Evolutionary conservation across 2,329 filamentous ascomycete species (phyloP), one percentile per base, ranked within the genome.

Genomic region (Raffaelea arxii): DNA sequence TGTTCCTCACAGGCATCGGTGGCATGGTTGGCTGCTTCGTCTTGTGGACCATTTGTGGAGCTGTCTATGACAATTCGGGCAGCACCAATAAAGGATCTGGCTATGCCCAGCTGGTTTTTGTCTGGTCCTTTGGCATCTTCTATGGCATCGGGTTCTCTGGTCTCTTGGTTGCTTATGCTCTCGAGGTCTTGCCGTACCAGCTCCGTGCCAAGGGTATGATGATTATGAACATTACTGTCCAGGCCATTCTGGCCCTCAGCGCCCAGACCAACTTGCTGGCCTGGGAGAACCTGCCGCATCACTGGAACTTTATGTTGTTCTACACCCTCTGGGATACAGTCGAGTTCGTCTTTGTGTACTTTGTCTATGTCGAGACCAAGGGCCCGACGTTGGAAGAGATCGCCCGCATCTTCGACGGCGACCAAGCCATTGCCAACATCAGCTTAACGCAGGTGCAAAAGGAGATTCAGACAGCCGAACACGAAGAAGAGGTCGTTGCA

Each of bases 301-400:
- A 81, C 61, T 82, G 78, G 75, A 72, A 82, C 62, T 75, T 83
- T 47, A 82, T 79, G 69, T 68, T 81, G 40, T 79, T 81, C 64
- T 83, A 82, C 62, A 77, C 76, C 21, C 60, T 78, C 46, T 82
- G 78, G 78, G 74, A 82, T 58, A 65, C 72, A 41, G 60, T 72
- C 56, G 76, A 82, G 61, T 64, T 82, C 40, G 51, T 75, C 41
- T 80, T 82, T 54, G 77, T 83, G 30, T 81, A 72, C 62, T 78
- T 79, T 66, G 74, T 82, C 60, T 82, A 80, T 59, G 72, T 82
- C 47, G 82, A 87, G 66, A 86, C 82, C 18, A 79, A 77, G 56
- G 81, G 82, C 4, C 78, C 80, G 1, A 85, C 81, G 2, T 76
- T 86, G 1, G 82, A 86, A 59, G 80, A 84, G 59, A 74, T 84